Evolutionary conservation across 2,329 filamentous ascomycete species (phyloP).

Genomic region (Hypoxylon sp.): DNA sequence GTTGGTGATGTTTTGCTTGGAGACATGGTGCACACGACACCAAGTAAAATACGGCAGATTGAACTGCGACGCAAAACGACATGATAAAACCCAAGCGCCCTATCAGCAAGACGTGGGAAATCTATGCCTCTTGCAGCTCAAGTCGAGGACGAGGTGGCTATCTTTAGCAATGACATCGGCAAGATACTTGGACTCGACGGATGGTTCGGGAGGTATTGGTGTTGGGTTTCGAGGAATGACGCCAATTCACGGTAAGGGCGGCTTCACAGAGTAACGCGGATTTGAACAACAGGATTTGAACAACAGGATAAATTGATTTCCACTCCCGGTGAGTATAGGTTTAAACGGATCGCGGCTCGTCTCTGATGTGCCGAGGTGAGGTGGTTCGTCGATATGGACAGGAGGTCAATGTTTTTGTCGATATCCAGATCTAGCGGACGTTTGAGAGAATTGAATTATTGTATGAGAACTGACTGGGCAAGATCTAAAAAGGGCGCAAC

Average conservation of each 20-base stretch:
- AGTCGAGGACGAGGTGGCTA: conserved; percentile 9
- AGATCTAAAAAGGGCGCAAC: conserved; percentile 26
- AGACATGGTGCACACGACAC: conserved; percentile 83
- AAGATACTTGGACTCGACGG: conserved; percentile 2
- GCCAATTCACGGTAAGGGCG: neutral
- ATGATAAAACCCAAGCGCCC: conserved; percentile 49
- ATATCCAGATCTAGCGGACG: conserved; percentile 16
- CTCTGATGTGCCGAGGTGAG: neutral
- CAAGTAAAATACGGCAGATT: conserved; percentile 83
- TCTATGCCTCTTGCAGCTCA: conserved; percentile 28
- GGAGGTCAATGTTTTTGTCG: conserved; percentile 16
- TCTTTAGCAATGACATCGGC: conserved; percentile 35
- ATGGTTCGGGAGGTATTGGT: conserved; percentile 1
- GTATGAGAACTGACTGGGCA: neutral
- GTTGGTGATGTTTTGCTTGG: conserved; percentile 75
- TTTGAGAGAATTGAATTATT: conserved; percentile 18
- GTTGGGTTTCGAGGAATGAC: conserved; percentile 12
- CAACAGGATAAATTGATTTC: conserved; percentile 13
- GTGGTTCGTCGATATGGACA: conserved; percentile 16
- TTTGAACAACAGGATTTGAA: neutral
- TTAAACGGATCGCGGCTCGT: conserved; percentile 1
- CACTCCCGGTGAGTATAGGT: conserved; percentile 13
- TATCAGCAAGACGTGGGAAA: conserved; percentile 3
- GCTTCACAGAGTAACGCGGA: neutral
- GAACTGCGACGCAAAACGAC: conserved; percentile 71